Conservation (phyloP, 352 stramenopile species). For the Globisporangium sylvaticum region DNA sequence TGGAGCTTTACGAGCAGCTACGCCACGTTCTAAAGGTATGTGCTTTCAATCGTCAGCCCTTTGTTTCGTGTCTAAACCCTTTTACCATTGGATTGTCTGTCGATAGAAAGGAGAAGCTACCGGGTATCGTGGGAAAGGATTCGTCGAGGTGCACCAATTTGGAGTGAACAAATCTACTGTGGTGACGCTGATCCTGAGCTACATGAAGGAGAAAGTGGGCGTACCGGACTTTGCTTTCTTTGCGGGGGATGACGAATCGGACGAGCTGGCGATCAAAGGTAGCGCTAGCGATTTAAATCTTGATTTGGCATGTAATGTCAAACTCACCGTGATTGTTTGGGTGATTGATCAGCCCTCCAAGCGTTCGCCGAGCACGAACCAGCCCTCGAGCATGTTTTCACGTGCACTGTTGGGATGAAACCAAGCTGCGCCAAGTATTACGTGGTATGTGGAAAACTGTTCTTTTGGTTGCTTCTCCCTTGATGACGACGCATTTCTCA, state of each 20-base stretch:
- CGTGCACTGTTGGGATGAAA: conserved; percentile 97
- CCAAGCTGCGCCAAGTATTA: conserved; percentile 95
- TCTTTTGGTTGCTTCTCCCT: not conserved
- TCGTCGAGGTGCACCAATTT: conserved; percentile 72
- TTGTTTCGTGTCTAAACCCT: not conserved
- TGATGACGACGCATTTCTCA: not conserved
- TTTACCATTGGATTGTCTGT: not conserved
- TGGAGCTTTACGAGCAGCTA: conserved; percentile 90
- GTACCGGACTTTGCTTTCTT: conserved; percentile 93
- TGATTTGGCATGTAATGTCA: not conserved
- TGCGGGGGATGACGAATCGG: conserved; percentile 97
- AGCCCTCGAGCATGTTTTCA: conserved; percentile 71
- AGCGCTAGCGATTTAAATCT: conserved; percentile 16
- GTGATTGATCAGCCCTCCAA: conserved; percentile 39
- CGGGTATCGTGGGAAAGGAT: conserved; percentile 57
- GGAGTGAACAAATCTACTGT: conserved; percentile 65
- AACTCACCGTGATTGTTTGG: not conserved
- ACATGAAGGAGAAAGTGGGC: conserved; percentile 51
- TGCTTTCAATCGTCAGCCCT: not conserved
- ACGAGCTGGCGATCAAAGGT: conserved; percentile 90
- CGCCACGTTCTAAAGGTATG: conserved; percentile 91
- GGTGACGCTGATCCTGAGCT: conserved; percentile 45
- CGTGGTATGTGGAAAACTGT: conserved; percentile 42
- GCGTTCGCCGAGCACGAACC: conserved; percentile 32
- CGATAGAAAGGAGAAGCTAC: conserved; percentile 53